These are phyloP conservation scores for Penicillium coffeae DNA, from an alignment of 495 filamentous ascomycete genomes.

Conservation along the genomic window DNA sequence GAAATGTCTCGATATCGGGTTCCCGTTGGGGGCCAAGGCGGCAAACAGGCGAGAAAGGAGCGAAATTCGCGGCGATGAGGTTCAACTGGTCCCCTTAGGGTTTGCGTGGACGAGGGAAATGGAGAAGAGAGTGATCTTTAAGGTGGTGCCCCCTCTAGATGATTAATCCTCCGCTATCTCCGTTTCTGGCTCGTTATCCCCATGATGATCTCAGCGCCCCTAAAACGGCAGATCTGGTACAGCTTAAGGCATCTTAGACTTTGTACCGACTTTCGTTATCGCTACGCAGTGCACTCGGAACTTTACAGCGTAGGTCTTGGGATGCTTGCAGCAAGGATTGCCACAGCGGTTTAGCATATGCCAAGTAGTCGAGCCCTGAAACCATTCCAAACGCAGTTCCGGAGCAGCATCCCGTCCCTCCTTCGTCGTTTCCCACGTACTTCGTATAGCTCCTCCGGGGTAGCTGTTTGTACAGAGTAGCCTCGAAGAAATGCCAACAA, in stretches of 20 bases:
- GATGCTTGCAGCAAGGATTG: no score
- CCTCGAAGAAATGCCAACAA: no score
- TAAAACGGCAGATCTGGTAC: background rate
- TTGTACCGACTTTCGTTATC: no score
- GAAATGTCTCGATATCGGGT: background rate
- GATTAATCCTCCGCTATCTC: slow-evolving; percentile 17
- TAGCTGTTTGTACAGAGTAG: no score
- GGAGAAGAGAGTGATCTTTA: background rate
- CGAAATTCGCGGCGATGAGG: background rate
- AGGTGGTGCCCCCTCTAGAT: background rate
- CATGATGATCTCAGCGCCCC: slow-evolving; percentile 15
- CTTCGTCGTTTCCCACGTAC: no score
- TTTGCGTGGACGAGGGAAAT: background rate
- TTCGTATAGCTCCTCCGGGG: no score
- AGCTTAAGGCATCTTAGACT: background rate
- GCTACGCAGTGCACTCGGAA: no score
- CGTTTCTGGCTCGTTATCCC: slow-evolving; percentile 16
- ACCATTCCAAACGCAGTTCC: no score
- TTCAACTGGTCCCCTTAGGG: background rate
- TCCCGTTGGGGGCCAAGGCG: slow-evolving; percentile 1
- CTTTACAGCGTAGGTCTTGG: no score
- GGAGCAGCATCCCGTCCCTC: no score
- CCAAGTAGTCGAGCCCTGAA: no score
- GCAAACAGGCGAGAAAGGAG: background rate
- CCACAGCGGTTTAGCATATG: no score